Evolutionary conservation across 2,329 filamentous ascomycete species (phyloP).

Genomic region (Aspergillus brasiliensis): DNA sequence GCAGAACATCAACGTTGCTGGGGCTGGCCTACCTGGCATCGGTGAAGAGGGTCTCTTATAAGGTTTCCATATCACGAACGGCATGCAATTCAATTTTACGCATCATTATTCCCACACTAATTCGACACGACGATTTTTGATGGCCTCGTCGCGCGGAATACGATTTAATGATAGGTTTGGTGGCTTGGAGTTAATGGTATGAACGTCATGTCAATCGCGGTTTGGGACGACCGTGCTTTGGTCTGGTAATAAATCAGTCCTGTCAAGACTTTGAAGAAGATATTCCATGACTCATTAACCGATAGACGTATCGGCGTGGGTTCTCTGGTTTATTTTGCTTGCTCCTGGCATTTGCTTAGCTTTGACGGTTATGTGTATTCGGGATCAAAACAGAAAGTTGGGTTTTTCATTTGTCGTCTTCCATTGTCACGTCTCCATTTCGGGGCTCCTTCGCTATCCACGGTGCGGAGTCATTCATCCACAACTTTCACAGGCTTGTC

Average conservation of each 20-base stretch:
- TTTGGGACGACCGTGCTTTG: slow-evolving; percentile 17
- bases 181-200: slow-evolving; percentile 33
- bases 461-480: neutral
- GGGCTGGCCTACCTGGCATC: slow-evolving; percentile 51
- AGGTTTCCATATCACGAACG: neutral
- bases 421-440: neutral
- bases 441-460: neutral
- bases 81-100: slow-evolving; percentile 12
- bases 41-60: slow-evolving; percentile 47
- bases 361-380: neutral
- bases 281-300: neutral
- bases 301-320: slow-evolving; percentile 7
- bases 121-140: slow-evolving; percentile 33
- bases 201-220: slow-evolving; percentile 19
- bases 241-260: slow-evolving; percentile 22
- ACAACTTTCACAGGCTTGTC: neutral
- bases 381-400: slow-evolving; percentile 19
- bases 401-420: slow-evolving; percentile 11
- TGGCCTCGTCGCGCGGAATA: slow-evolving; percentile 28
- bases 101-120: slow-evolving; percentile 28
- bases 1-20: slow-evolving; percentile 51
- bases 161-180: slow-evolving; percentile 35
- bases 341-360: slow-evolving; percentile 1
- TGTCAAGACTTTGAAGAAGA: slow-evolving; percentile 24
- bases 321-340: slow-evolving; percentile 16